Evolutionary conservation across 345 rosid species (phyloP), one percentile per base, ranked within the genome.

Genomic region (Xanthoceras sorbifolium): DNA sequence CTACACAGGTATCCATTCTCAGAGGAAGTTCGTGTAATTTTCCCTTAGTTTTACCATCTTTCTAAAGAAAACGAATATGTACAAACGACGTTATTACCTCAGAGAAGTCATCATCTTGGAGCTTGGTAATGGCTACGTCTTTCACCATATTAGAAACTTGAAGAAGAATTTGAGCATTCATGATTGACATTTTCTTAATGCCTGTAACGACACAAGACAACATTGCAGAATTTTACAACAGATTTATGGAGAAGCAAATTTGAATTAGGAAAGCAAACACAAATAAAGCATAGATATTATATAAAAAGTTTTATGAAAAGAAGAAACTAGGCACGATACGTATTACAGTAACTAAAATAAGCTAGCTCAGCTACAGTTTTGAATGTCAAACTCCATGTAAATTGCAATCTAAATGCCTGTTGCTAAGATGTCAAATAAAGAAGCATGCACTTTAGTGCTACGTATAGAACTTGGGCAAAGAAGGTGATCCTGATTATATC

Each of bases 91-190:
- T 48, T 38, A 9, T 69, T 81, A 88, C 91, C 90, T 85, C 85
- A 31, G 84, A 71, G 77, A 87, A 82, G 77, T 87, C 85, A 44
- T 82, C 81, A 72, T 90, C 86, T 32, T 85, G 84, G 64, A 90
- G 77, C 71, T 84, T 72, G 71, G 67, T 75, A 62, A 84, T 74
- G 26, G 80, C 75, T 36, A 88, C 57, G 46, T 82, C 89, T 55
- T 80, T 70, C 31, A 73, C 65, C 76, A 76, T 70, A 79, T 77
- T 77, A 6, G 78, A 83, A 48, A 87, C 78, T 82, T 81, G 77
- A 65, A 86, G 85, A 32, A 83, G 80, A 79, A 86, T 55, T 66
- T 76, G 85, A 12, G 68, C 20, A 55, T 64, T 76, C 23, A 20
- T 25, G 11, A 70, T 15, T 74, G 77, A 64, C 31, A 32, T 42